Conservation (phyloP, 2,329 filamentous ascomycete genomes). For the Cladosporium sp. region DNA sequence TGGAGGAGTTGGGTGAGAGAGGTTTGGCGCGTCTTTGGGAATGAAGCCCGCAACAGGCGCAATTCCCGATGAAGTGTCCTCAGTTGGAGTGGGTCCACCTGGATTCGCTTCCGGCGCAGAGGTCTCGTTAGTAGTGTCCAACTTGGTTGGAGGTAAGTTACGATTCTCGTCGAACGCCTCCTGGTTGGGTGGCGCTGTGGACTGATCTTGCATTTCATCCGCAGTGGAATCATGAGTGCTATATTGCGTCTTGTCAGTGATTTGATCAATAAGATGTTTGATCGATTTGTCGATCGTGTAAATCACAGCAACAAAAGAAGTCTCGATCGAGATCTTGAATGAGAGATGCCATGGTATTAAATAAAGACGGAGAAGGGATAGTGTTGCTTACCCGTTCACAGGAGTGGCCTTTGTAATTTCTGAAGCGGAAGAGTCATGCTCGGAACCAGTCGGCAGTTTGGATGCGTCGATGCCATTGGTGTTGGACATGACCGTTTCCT, state of each 20-base stretch:
- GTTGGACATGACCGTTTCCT: conserved; percentile 10
- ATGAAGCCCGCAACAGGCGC: conserved; percentile 40
- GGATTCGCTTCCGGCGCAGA: conserved; percentile 22
- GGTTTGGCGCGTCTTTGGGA: conserved; percentile 36
- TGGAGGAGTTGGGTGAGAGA: conserved; percentile 38
- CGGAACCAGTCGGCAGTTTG: background rate
- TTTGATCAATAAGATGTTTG: background rate
- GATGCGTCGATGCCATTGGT: conserved; percentile 12
- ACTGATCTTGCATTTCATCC: conserved; percentile 11
- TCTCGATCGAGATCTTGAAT: too few species aligned
- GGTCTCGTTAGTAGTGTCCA: conserved; percentile 20
- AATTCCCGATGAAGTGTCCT: conserved; percentile 40
- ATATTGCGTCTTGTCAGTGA: conserved; percentile 3
- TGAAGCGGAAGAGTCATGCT: background rate
- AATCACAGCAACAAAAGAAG: background rate
- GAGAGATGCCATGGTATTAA: background rate
- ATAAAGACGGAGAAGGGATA: background rate
- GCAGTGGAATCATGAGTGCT: background rate
- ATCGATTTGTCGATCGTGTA: background rate
- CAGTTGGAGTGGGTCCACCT: conserved; percentile 33
- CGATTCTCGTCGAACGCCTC: conserved; percentile 15
- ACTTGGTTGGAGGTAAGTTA: conserved; percentile 7
- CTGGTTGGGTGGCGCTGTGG: conserved; percentile 3
- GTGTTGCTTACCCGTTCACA: conserved; percentile 7
- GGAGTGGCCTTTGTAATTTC: conserved; percentile 3